Evolutionary conservation across 75 land plant species (phyloP).

Genomic region (Pseudotsuga menziesii): DNA sequence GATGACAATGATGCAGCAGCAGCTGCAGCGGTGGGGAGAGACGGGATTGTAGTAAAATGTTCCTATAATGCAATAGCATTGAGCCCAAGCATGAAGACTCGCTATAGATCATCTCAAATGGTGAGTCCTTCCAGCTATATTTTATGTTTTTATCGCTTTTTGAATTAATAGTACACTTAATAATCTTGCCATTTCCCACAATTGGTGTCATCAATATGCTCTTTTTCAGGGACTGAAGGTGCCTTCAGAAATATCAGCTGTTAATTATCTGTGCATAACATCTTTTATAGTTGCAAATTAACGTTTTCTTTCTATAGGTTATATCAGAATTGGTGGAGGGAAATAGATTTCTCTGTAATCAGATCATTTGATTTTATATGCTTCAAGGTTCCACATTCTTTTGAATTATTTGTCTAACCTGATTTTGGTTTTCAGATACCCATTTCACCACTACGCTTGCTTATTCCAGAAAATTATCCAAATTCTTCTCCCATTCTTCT

Average conservation of each 20-base stretch:
- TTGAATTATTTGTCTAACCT: neutral
- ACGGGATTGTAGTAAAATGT: conserved; percentile 75
- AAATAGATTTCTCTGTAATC: neutral
- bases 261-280: neutral
- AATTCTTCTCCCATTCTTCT: conserved; percentile 72
- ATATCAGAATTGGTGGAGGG: neutral
- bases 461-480: conserved; percentile 87
- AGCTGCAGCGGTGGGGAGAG: conserved; percentile 52
- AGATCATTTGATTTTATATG: neutral
- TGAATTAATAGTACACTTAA: neutral
- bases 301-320: neutral
- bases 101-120: conserved; percentile 52
- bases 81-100: conserved; percentile 62
- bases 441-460: conserved; percentile 68
- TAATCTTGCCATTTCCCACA: neutral
- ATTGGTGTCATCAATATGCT: neutral
- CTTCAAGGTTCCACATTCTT: neutral
- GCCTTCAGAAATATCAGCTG: neutral
- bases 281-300: neutral
- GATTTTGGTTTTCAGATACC: conserved; percentile 49
- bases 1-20: conserved; percentile 45
- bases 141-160: neutral
- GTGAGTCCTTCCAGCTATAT: conserved; percentile 26
- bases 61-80: conserved; percentile 77
- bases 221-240: neutral